Percentiles rank a stretch among this genome's conserved stretches.
Evolutionary conservation across 2,329 filamentous ascomycete species (phyloP).

Genomic region (Pseudodiploospora longispora): DNA sequence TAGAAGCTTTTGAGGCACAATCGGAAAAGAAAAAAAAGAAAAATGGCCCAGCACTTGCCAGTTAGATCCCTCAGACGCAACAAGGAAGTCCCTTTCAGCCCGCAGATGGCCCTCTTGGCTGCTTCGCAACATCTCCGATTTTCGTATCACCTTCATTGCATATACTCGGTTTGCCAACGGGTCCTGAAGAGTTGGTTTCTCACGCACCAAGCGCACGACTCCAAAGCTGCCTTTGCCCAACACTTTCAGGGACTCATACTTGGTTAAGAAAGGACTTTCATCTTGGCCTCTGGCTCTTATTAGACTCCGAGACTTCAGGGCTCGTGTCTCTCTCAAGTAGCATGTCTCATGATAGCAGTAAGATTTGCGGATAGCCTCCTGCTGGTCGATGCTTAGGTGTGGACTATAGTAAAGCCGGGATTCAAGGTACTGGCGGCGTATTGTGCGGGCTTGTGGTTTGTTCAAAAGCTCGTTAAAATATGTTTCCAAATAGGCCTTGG

Average conservation of each 20-base stretch:
- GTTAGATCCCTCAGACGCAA: conserved; percentile 75
- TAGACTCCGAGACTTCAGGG: conserved; percentile 55
- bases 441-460: conserved; percentile 26
- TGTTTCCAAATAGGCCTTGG: conserved; percentile 81
- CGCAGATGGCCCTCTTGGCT: conserved; percentile 88
- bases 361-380: conserved; percentile 41
- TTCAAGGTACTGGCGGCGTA: conserved; percentile 27
- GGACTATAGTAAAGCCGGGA: conserved; percentile 47
- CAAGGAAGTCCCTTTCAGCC: conserved; percentile 86
- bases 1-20: background rate
- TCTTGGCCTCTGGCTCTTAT: conserved; percentile 7
- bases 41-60: conserved; percentile 45
- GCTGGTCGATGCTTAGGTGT: conserved; percentile 47
- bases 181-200: conserved; percentile 36
- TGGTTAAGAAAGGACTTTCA: conserved; percentile 14
- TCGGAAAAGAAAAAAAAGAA: background rate
- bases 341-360: conserved; percentile 64
- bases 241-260: conserved; percentile 72
- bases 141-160: conserved; percentile 96
- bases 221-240: conserved; percentile 94
- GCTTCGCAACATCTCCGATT: conserved; percentile 84
- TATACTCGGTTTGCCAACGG: conserved; percentile 51
- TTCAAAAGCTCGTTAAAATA: conserved; percentile 67
- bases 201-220: conserved; percentile 76
- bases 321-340: conserved; percentile 65